Base-by-base conservation (phyloP, 805 yeast genomes). In the Zygotorulaspora danielsina region DNA sequence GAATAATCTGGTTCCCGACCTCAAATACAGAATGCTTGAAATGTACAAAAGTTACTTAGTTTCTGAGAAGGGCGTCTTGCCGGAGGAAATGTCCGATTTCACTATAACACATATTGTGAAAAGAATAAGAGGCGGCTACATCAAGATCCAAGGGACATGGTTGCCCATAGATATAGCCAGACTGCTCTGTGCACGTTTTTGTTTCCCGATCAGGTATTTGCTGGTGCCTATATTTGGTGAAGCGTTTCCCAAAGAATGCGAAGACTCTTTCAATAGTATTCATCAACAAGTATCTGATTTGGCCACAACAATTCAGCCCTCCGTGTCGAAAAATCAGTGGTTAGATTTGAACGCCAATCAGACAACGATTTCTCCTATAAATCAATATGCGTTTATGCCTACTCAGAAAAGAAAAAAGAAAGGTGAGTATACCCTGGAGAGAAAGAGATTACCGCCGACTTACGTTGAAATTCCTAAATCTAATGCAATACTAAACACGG, bases 71-170 rank as follows among this genome's bases (percentile, higher is more conserved):
- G 42, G 45, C 2, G 22, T 46, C 3, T 18, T 45, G n/a, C 41
- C 44, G n/a, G 39, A 44, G 2, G 46, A 47, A 8, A 19, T 50
- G 11, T 38, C 41, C 18, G 32, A 49, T 13, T 38, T 53, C 17
- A 42, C 46, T n/a, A 43, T 57, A 12, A 40, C 48, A 8, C 46
- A 48, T 24, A 48, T 61, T 10, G 55, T 67, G 22, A 77, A 77
- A 51, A 73, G 96, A 36, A 86, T 88, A 11, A 69, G 96, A 39
- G 97, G 97, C 33, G 97, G 96, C 2, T 86, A 78, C 53, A 72
- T 88, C 48, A 87, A 87, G 67, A 86, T 89, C 49, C 97, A 88
- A 65, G 97, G 97, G 3, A 86, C 96, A 6, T 89, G 96, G 96
- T 64, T 87, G 27, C 90, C 95, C 2, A 81, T 64, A 54, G 74